Evolutionary conservation across 1,139 yeast species (phyloP), one percentile per base, ranked within the genome.

Genomic region (Blastobotrys buckinghamii): DNA sequence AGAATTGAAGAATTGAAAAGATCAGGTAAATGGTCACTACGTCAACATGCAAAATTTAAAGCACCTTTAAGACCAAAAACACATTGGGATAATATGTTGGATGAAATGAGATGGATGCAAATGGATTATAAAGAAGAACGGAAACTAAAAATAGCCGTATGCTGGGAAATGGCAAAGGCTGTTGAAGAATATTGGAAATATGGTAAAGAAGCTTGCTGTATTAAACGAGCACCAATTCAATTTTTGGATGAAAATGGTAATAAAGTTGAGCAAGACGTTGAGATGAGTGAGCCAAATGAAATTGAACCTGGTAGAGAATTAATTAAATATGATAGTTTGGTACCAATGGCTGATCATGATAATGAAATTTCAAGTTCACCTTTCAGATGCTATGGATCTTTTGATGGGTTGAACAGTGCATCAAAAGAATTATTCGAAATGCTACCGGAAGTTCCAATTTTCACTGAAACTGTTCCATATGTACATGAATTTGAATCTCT

Each of bases 1-100:
- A 77, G 97, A 50, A 90, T 94, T 42, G 98, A 92, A 61, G 97
- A 90, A 63, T 73, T 94, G 53, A 87, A 89, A 62, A 73, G 95
- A 47, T 83, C 84, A 50, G 87, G 88, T 6, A 81, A 85, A 59
- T 94, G 98, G 98, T 84, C 96, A 26, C 71, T 90, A 49, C 75
- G 96, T 45, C 98, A 94, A 64, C 96, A 95, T 1, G 74, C 77
- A 47, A 76, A 78, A 54, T 82, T 75, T 58, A 64, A 74, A 24
- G 95, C 88, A 54, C 97, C 97, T 0, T 76, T 79, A 47, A 66
- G 75, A 9, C 63, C 69, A 19, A 71, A 66, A 32, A 70, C 81
- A 3, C 89, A 85, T 56, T 82, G 95, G 88, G 92, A 84, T 58
- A 68, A 75, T 54, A 55, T 90, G 37, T 54, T 92, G n/a, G 78